Conservation (phyloP, 176 grass and related monocot species). For the Avena sativa region DNA sequence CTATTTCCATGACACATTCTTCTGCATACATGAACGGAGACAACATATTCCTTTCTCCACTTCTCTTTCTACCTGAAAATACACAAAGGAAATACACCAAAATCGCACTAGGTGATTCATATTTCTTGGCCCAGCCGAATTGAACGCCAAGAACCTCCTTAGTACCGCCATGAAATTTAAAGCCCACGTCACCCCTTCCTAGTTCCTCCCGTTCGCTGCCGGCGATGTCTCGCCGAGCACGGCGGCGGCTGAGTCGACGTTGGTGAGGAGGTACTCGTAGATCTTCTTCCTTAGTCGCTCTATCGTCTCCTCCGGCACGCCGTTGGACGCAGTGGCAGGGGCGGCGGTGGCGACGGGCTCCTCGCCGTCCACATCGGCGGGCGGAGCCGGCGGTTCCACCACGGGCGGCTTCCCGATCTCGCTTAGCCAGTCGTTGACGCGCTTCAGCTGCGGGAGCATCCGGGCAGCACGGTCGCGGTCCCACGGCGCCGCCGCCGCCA, state of each 20-base stretch:
- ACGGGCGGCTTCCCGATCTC: conserved; percentile 52
- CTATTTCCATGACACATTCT: no score
- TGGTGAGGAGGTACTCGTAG: conserved; percentile 83
- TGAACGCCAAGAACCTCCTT: background rate
- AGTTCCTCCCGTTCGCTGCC: conserved; percentile 36
- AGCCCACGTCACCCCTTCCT: conserved; percentile 43
- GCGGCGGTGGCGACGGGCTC: background rate
- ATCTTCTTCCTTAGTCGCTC: conserved; percentile 86
- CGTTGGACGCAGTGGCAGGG: background rate
- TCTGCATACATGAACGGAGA: no score
- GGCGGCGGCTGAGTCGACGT: conserved; percentile 87
- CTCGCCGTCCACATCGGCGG: conserved; percentile 23
- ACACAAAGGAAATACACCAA: background rate
- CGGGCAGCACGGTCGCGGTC: conserved; percentile 74
- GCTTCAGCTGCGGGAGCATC: conserved; percentile 92
- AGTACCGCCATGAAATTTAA: background rate
- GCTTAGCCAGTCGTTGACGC: conserved; percentile 93
- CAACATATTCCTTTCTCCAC: no score
- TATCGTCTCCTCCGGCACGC: conserved; percentile 71
- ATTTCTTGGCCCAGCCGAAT: background rate
- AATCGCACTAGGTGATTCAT: background rate
- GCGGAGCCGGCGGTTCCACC: conserved; percentile 33
- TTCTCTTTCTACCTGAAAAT: background rate
- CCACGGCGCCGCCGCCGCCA: conserved; percentile 50
- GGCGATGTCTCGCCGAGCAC: conserved; percentile 54